Evolutionary conservation across 306 rosid genomes (phyloP).

Genomic region (Pyrus pyrifolia): DNA sequence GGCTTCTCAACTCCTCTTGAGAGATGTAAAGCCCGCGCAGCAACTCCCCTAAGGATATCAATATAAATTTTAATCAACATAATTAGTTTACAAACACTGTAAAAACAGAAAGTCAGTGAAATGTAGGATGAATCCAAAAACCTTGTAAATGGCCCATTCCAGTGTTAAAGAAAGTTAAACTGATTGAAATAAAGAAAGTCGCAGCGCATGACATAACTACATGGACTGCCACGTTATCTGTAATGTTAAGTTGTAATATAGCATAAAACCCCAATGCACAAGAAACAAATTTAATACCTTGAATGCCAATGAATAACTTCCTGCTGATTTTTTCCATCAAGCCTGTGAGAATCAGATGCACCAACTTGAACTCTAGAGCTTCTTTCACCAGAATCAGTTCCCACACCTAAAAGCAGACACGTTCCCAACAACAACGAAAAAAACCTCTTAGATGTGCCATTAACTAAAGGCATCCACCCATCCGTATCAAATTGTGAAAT

Average conservation of each 20-base stretch:
- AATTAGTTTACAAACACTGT: neutral
- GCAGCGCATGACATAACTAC: neutral
- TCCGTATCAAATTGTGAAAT: neutral
- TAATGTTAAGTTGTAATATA: neutral
- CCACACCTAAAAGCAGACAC: conserved; percentile 29
- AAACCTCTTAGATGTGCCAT: neutral
- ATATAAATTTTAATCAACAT: neutral
- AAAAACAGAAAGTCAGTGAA: neutral
- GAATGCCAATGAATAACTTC: conserved; percentile 91
- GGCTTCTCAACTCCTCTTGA: conserved; percentile 99
- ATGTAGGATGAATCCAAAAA: neutral
- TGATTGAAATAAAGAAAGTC: neutral
- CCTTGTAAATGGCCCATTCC: neutral
- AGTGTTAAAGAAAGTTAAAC: neutral
- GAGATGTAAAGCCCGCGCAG: conserved; percentile 91
- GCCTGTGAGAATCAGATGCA: conserved; percentile 56
- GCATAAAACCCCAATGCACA: too few relatives aligned
- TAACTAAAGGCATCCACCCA: neutral
- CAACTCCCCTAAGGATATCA: conserved; percentile 73
- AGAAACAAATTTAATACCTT: conserved; percentile 32
- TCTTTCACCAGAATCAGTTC: conserved; percentile 58
- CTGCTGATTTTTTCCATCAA: conserved; percentile 61
- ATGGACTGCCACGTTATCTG: neutral
- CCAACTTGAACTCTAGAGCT: conserved; percentile 61
- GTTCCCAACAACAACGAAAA: neutral